phyloP scores from a whole-genome alignment of 2,329 filamentous ascomycete species.

The Colletotrichum viniferum region DNA sequence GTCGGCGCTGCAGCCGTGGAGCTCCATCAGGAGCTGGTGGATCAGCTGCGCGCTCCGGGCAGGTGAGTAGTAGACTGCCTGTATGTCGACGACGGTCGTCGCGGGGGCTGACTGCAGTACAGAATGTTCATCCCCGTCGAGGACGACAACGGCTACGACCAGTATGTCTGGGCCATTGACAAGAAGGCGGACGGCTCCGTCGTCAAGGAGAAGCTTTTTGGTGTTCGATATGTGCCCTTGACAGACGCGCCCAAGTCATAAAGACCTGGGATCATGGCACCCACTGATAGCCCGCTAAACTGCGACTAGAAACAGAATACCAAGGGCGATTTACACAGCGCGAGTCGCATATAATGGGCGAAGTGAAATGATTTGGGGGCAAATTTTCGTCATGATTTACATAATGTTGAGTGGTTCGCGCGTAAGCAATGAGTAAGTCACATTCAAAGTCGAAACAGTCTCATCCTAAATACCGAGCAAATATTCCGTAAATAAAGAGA shows the following conservation, averaged over 20 bases:
- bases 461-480: no score
- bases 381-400: no score
- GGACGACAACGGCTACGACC: slow-evolving; percentile 48
- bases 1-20: slow-evolving; percentile 85
- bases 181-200: slow-evolving; percentile 71
- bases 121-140: slow-evolving; percentile 81
- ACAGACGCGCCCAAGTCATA: slow-evolving; percentile 64
- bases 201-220: slow-evolving; percentile 66
- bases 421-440: no score
- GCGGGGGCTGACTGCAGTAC: background rate
- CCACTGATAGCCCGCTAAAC: no score
- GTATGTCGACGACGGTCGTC: background rate
- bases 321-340: no score
- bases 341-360: no score
- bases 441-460: no score
- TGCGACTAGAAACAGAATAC: no score
- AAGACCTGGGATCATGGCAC: no score
- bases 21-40: slow-evolving; percentile 73
- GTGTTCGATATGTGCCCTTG: slow-evolving; percentile 78
- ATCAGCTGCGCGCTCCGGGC: slow-evolving; percentile 81
- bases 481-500: no score
- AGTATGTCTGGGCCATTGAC: slow-evolving; percentile 77
- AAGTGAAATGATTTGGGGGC: no score
- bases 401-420: no score
- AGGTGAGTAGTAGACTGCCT: slow-evolving; percentile 42